Conservation (phyloP, 164 flowering plant genomes). For the Saururus chinensis region DNA sequence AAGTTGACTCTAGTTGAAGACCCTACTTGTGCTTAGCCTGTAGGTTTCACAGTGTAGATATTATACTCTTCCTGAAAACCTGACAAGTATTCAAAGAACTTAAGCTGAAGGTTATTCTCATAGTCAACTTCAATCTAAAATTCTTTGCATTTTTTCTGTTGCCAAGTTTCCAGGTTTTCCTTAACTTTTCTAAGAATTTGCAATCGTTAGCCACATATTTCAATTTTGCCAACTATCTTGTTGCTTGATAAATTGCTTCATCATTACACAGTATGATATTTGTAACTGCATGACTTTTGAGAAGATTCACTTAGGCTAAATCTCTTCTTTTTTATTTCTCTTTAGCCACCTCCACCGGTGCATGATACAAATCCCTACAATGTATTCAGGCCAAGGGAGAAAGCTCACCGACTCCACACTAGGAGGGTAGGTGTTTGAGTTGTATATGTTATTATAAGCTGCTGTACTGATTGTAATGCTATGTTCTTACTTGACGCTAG, state of each 20-base stretch:
- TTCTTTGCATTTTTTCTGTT: not conserved
- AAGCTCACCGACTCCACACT: slow-evolving; percentile 92
- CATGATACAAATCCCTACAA: slow-evolving; percentile 97
- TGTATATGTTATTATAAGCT: too few relatives aligned
- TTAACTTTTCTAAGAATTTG: not conserved
- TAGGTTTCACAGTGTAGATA: not conserved
- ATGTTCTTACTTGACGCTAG: not conserved
- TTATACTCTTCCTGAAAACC: too few relatives aligned
- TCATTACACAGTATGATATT: too few relatives aligned
- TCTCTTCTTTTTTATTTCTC: not conserved
- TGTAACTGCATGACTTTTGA: not conserved
- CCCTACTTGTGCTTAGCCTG: not conserved
- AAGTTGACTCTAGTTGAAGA: not conserved
- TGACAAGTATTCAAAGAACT: not conserved
- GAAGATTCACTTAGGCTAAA: not conserved
- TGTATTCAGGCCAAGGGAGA: slow-evolving; percentile 98
- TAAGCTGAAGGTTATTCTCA: not conserved
- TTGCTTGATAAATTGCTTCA: too few relatives aligned
- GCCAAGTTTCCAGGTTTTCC: not conserved
- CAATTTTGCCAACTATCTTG: too few relatives aligned
- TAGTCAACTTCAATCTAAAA: too few relatives aligned
- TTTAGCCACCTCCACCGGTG: slow-evolving; percentile 97
- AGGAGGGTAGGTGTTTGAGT: slow-evolving; percentile 56
- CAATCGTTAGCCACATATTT: too few relatives aligned
- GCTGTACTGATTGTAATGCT: too few relatives aligned